Percentiles rank a stretch among this genome's conserved stretches.
phyloP scores from a whole-genome alignment of 1,284 basidiomycete genomes.

The Boletus austroedulis region DNA sequence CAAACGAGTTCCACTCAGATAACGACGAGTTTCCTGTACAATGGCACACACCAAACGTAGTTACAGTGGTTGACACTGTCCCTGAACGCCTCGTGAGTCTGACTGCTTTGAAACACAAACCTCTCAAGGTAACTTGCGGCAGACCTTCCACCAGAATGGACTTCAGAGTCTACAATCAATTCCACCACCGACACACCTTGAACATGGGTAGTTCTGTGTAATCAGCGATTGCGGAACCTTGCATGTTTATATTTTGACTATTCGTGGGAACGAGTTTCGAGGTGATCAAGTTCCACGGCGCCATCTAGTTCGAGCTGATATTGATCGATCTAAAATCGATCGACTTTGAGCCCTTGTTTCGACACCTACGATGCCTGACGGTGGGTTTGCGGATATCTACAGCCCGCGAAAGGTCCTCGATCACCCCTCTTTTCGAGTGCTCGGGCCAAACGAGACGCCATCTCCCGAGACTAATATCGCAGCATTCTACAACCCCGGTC shows the following conservation, averaged over 20 bases:
- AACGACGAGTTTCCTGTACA: constrained; percentile 62
- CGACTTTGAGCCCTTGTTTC: not conserved
- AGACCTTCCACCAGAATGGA: no score
- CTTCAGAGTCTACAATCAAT: no score
- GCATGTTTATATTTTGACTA: no score
- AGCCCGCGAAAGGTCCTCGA: constrained; percentile 52
- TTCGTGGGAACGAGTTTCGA: not conserved
- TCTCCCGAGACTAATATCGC: constrained; percentile 49
- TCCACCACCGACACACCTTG: no score
- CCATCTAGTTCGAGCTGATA: not conserved
- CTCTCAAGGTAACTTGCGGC: no score
- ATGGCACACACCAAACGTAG: constrained; percentile 80
- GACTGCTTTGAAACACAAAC: no score
- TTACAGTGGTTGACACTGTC: no score
- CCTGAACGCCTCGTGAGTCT: no score
- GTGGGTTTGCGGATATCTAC: constrained; percentile 43
- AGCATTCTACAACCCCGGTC: constrained; percentile 57
- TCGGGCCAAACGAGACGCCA: constrained; percentile 47
- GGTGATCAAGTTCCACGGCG: not conserved
- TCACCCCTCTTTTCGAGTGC: constrained; percentile 49
- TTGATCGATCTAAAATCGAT: not conserved
- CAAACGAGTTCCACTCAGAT: constrained; percentile 53
- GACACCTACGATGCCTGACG: constrained; percentile 22
- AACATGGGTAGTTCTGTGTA: no score
- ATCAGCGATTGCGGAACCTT: no score